These are phyloP conservation scores for Neofusicoccum umdonicola DNA, from an alignment of 2,329 filamentous ascomycete species.

Conservation along the genomic window DNA sequence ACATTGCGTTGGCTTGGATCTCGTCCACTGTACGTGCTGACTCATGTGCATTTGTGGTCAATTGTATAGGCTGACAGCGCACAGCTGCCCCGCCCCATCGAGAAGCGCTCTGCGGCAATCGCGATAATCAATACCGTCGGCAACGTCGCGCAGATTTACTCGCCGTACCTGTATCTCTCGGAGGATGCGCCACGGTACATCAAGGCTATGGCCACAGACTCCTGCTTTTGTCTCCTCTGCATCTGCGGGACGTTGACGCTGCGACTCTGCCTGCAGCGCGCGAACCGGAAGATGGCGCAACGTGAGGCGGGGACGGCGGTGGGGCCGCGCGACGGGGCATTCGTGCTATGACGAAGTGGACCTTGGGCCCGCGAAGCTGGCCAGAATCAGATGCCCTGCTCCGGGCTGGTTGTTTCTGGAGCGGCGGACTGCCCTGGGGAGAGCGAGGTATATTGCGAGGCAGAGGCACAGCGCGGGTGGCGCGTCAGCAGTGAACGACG, in stretches of 20 bases:
- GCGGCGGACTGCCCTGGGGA: neutral
- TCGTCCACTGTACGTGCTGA: neutral
- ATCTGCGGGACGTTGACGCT: neutral
- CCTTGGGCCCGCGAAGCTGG: neutral
- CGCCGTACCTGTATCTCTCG: neutral
- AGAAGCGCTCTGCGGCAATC: conserved; percentile 6
- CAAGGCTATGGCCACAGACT: neutral
- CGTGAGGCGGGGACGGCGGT: neutral
- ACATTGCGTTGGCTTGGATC: neutral
- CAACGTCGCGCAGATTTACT: conserved; percentile 1
- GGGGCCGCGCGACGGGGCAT: conserved; percentile 3
- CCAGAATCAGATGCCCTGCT: neutral
- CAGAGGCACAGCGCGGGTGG: too few relatives aligned
- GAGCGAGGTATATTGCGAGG: neutral
- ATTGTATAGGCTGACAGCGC: neutral
- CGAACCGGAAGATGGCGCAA: conserved; percentile 10
- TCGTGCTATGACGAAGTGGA: neutral
- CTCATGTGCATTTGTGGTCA: neutral
- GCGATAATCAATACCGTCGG: conserved; percentile 2
- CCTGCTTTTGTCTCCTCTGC: neutral
- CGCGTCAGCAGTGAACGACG: too few relatives aligned
- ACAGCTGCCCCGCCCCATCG: neutral
- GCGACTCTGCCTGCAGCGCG: conserved; percentile 3
- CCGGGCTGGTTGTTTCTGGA: neutral
- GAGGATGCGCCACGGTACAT: neutral